These are phyloP conservation scores for Alternaria metachromatica DNA, from an alignment of 2,329 filamentous ascomycete species.

Conservation along the genomic window DNA sequence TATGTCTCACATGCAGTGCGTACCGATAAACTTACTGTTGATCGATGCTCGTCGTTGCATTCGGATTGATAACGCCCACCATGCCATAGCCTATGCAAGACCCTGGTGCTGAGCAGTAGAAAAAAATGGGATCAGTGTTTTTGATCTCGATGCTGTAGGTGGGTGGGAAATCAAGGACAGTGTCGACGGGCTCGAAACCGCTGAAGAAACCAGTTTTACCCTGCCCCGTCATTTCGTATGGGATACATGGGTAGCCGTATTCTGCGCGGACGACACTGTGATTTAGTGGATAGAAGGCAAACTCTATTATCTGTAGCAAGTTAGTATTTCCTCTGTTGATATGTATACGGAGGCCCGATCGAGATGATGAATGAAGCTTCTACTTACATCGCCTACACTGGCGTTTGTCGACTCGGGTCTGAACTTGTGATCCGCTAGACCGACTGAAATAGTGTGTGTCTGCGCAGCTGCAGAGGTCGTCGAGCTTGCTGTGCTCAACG, in stretches of 20 bases:
- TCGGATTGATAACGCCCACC: constrained; percentile 77
- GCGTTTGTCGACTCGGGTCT: constrained; percentile 48
- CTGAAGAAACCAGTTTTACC: constrained; percentile 39
- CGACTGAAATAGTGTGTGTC: constrained; percentile 48
- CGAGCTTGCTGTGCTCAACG: constrained; percentile 7
- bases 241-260: constrained; percentile 51
- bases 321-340: neutral
- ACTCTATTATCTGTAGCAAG: constrained; percentile 43
- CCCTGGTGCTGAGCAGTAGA: constrained; percentile 61
- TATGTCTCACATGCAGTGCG: neutral
- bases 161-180: constrained; percentile 32
- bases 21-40: constrained; percentile 18
- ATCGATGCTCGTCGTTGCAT: constrained; percentile 28
- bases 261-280: constrained; percentile 53
- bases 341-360: neutral
- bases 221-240: constrained; percentile 42
- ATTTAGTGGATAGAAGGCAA: constrained; percentile 52
- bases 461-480: constrained; percentile 23
- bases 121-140: constrained; percentile 44
- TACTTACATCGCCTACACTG: constrained; percentile 46
- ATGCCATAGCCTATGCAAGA: constrained; percentile 72
- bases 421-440: constrained; percentile 47
- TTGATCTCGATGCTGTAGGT: constrained; percentile 39
- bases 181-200: constrained; percentile 37
- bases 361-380: neutral